These are phyloP conservation scores for Wickerhamiella shivajii DNA, from an alignment of 805 yeast species.

Conservation along the genomic window DNA sequence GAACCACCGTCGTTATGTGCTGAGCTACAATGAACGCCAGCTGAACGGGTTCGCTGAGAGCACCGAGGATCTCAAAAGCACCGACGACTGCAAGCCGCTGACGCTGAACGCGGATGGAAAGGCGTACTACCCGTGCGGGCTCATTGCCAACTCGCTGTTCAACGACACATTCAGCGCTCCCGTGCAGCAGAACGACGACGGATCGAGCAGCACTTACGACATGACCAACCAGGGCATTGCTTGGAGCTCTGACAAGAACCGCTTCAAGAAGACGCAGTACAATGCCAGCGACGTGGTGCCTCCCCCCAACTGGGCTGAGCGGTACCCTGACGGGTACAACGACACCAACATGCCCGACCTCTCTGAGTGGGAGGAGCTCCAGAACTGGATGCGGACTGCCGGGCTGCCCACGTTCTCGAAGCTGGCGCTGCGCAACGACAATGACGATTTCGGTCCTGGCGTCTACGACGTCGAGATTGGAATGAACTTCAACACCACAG, in stretches of 20 bases:
- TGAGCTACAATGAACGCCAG: slow-evolving; percentile 68
- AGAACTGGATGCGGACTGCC: slow-evolving; percentile 97
- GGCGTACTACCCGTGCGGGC: slow-evolving; percentile 84
- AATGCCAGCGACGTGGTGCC: slow-evolving; percentile 63
- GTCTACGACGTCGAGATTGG: slow-evolving; percentile 54
- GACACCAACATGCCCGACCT: slow-evolving; percentile 64
- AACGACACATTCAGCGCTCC: slow-evolving; percentile 68
- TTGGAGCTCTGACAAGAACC: slow-evolving; percentile 64
- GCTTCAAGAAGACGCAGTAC: slow-evolving; percentile 63
- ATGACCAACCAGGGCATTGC: slow-evolving; percentile 53
- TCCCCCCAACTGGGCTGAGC: slow-evolving; percentile 79
- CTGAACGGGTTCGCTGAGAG: slow-evolving; percentile 59
- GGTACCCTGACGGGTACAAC: slow-evolving; percentile 81
- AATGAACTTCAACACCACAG: slow-evolving; percentile 65
- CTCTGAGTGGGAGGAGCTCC: slow-evolving; percentile 65
- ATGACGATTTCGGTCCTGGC: slow-evolving; percentile 43
- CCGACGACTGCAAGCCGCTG: slow-evolving; percentile 50
- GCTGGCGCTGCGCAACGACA: slow-evolving; percentile 59
- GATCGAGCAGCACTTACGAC: slow-evolving; percentile 23
- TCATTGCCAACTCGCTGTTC: slow-evolving; percentile 83
- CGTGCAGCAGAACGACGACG: slow-evolving; percentile 23
- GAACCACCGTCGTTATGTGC: slow-evolving; percentile 88
- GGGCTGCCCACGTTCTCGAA: slow-evolving; percentile 84
- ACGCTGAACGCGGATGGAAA: slow-evolving; percentile 33
- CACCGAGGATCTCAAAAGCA: slow-evolving; percentile 33